A percentile compares a stretch with the other conserved stretches of the same genome.
These are phyloP conservation scores for Geotrichum bryndzae DNA, from an alignment of 1,139 yeast genomes.

Conservation along the genomic window DNA sequence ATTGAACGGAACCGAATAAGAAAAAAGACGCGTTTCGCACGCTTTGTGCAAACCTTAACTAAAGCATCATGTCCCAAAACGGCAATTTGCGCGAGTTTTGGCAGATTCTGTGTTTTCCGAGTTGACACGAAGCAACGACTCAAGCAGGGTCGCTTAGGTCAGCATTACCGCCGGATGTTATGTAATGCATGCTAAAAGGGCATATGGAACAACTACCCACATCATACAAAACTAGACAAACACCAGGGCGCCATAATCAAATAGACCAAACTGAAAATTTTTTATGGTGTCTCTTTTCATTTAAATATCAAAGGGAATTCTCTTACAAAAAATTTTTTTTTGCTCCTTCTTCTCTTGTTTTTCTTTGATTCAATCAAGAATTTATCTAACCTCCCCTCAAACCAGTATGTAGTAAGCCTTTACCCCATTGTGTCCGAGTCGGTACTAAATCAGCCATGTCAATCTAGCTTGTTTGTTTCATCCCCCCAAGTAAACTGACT, in stretches of 20 bases:
- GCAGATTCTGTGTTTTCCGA: not conserved
- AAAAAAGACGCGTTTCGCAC: not conserved
- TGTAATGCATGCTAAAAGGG: not conserved
- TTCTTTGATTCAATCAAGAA: not conserved
- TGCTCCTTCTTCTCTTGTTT: not conserved
- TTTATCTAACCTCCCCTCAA: not conserved
- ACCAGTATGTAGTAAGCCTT: not conserved
- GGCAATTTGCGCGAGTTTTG: not conserved
- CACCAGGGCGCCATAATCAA: not conserved
- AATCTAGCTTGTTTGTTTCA: not conserved
- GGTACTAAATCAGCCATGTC: not conserved
- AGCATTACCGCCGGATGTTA: not conserved
- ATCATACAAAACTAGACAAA: not conserved
- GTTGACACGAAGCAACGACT: not conserved
- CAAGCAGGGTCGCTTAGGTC: not conserved
- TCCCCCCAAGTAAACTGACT: constrained; percentile 3
- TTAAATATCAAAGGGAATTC: not conserved
- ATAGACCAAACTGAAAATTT: constrained; percentile 5
- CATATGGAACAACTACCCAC: not conserved
- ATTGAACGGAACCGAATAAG: not conserved
- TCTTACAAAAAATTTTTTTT: not conserved
- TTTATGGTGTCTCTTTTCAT: not conserved
- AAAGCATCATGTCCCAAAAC: not conserved
- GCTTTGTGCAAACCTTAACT: not conserved
- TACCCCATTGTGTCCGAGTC: not conserved